Conservation (phyloP, 2,329 filamentous ascomycete species). For the Pyricularia grisea region DNA sequence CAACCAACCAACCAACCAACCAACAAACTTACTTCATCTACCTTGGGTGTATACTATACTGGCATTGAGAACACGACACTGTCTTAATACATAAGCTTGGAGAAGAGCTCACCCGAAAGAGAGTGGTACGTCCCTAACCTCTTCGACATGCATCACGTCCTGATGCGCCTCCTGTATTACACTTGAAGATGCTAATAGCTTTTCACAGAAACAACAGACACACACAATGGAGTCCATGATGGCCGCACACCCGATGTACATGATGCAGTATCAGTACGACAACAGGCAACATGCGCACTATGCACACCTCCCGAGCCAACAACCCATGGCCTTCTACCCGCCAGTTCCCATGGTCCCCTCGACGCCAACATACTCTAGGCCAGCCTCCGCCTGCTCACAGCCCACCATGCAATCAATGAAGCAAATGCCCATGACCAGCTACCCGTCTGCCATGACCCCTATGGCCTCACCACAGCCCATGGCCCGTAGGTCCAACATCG, state of each 20-base stretch:
- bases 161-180: not conserved
- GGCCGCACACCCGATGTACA: constrained; percentile 50
- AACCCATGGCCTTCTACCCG: constrained; percentile 43
- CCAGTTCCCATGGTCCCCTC: constrained; percentile 49
- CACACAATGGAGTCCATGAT: constrained; percentile 57
- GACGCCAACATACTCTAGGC: constrained; percentile 55
- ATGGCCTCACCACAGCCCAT: constrained; percentile 66
- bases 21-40: constrained; percentile 14
- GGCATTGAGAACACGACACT: constrained; percentile 12
- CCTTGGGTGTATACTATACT: constrained; percentile 17
- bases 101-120: not conserved
- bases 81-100: constrained; percentile 17
- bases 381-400: constrained; percentile 57
- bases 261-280: constrained; percentile 78
- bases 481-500: constrained; percentile 67
- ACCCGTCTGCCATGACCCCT: constrained; percentile 66
- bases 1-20: constrained; percentile 13
- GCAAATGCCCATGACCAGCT: constrained; percentile 66
- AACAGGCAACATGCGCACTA: constrained; percentile 59
- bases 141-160: not conserved
- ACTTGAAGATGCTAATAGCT: not conserved
- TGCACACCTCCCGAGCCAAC: constrained; percentile 43
- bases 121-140: not conserved
- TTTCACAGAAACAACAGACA: constrained; percentile 12
- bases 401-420: constrained; percentile 45